Base-by-base conservation (phyloP, 345 rosid genomes). In the Firmiana major region DNA sequence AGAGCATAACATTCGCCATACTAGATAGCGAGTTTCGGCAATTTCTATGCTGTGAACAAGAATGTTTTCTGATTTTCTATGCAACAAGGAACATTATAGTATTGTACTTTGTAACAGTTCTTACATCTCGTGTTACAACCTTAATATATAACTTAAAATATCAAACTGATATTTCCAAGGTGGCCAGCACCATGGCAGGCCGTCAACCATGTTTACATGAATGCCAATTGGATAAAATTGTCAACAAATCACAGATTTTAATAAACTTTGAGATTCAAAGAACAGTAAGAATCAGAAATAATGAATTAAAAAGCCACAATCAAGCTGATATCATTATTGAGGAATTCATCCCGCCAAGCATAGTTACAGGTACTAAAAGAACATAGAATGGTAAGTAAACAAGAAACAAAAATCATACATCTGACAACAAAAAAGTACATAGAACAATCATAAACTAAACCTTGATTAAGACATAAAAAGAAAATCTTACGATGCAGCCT, bases 1-100 rank as follows among this genome's bases (percentile, higher is more conserved):
- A 66, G 53, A 63, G 74, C 62, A 51, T 42, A 4, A 42, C 42
- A 34, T 75, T 72, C 24, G 31, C 82, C 84, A 78, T 84, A 75
- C 57, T 45, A 34, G 36, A 69, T 65, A 62, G 45, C 54, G 77
- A 49, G 55, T 6, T 12, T 70, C 24, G 28, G 11, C 43, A 26
- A 49, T 48, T 69, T 26, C 57, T 9, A 49, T 48, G 74, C 34
- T 48, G 16, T 70, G 36, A 26, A 26, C 42, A 17, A 53, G 21
- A 53, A 53, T 17, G 3, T 12, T 48, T 40, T 40, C 42, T 40
- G 6, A 15, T 53, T 6, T 53, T 17, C 58, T 53, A 17, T 0
- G 22, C 22, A 53, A 53, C 58, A 53, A 53, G 58, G 58, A 53
- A 19, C 9, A 43, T 9, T 43, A 66, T 3, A 21, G 6, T 68